These are phyloP conservation scores for Epichloe aotearoae DNA, from an alignment of 2,329 filamentous ascomycete genomes.

Conservation along the genomic window DNA sequence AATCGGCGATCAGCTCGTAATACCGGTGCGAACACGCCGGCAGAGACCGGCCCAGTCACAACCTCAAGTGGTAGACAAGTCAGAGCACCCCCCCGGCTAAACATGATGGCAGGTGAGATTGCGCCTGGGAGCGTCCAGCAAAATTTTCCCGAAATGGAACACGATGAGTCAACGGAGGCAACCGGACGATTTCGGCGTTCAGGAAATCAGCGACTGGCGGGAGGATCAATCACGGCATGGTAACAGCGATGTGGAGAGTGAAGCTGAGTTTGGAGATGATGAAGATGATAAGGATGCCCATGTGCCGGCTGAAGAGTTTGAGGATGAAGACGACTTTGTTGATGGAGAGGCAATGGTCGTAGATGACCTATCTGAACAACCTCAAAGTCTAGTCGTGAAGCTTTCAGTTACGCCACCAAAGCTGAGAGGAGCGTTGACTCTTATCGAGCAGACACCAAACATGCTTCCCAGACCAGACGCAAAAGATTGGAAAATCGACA, in stretches of 20 bases:
- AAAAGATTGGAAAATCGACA: constrained; percentile 9
- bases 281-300: constrained; percentile 59
- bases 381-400: constrained; percentile 60
- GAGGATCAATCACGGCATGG: constrained; percentile 23
- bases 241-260: constrained; percentile 51
- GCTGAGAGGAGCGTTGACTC: constrained; percentile 19
- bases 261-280: constrained; percentile 64
- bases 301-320: constrained; percentile 40
- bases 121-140: constrained; percentile 32
- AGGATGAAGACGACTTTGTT: constrained; percentile 47
- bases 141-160: constrained; percentile 26
- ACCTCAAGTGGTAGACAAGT: constrained; percentile 86
- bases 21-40: constrained; percentile 59
- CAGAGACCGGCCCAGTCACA: constrained; percentile 49
- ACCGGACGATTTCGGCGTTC: constrained; percentile 37
- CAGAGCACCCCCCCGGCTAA: constrained; percentile 50
- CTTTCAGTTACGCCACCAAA: constrained; percentile 39
- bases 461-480: constrained; percentile 12
- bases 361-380: constrained; percentile 34
- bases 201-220: constrained; percentile 36
- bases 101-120: constrained; percentile 44
- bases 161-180: constrained; percentile 27
- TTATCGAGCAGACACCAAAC: constrained; percentile 11
- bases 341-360: constrained; percentile 43
- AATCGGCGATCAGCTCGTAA: constrained; percentile 60